These are phyloP conservation scores for Ascoidea rubescens DNA, from an alignment of 805 yeast species.

Conservation along the genomic window DNA sequence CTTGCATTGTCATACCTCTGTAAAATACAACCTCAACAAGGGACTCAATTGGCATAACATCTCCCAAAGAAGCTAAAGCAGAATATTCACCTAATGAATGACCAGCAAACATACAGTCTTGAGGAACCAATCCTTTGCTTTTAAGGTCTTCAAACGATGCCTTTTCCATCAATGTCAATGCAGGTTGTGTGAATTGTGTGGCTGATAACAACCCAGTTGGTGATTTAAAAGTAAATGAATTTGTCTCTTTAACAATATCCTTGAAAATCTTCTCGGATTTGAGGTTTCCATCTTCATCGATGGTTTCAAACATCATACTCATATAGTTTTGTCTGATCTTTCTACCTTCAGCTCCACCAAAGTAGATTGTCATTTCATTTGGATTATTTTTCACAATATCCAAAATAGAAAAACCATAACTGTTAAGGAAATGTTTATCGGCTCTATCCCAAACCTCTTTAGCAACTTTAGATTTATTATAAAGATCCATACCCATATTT, in stretches of 20 bases:
- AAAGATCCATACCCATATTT: constrained; percentile 99
- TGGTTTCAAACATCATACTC: constrained; percentile 95
- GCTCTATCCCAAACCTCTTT: constrained; percentile 97
- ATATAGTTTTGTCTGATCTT: constrained; percentile 87
- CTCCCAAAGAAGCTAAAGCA: constrained; percentile 92
- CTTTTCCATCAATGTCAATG: constrained; percentile 97
- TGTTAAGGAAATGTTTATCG: constrained; percentile 78
- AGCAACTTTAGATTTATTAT: constrained; percentile 83
- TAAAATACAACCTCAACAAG: constrained; percentile 96
- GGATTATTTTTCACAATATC: constrained; percentile 95
- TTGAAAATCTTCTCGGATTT: constrained; percentile 93
- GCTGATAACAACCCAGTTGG: constrained; percentile 94
- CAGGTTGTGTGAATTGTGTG: constrained; percentile 99
- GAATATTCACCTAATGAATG: constrained; percentile 99
- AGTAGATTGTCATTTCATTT: constrained; percentile 85
- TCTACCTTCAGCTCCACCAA: constrained; percentile 97
- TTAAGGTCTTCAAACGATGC: constrained; percentile 97
- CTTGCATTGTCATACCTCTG: constrained; percentile 99
- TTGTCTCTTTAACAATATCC: constrained; percentile 68
- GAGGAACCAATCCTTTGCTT: constrained; percentile 88
- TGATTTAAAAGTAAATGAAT: constrained; percentile 78
- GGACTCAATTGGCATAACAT: constrained; percentile 97
- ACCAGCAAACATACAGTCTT: constrained; percentile 93
- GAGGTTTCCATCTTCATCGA: constrained; percentile 69
- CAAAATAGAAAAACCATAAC: constrained; percentile 94